Base-by-base conservation (phyloP, 202 grass and related monocot species). In the Digitaria exilis region DNA sequence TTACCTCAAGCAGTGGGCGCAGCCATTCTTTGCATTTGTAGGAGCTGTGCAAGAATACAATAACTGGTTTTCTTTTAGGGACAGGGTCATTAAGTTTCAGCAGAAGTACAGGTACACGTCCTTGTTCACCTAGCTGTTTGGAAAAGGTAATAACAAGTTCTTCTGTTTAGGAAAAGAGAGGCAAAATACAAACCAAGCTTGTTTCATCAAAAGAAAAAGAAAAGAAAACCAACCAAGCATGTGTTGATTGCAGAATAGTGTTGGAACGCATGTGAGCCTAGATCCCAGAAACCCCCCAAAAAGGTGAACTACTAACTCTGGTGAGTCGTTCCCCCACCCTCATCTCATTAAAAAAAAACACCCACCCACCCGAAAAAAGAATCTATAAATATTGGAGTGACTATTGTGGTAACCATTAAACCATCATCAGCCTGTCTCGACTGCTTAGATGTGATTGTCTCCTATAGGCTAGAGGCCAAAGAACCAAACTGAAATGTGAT, bases 21-120 rank as follows among this genome's bases (percentile, higher is more conserved):
- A 94, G 30, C 95, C 95, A 97, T 84, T 97, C 95, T 75, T 97
- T 97, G 84, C 95, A 94, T 80, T 94, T 88, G 85, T 95, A 97
- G 22, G 95, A 94, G 88, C 92, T 95, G 86, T 94, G 95, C 62
- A 97, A 76, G 64, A 97, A 69, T 63, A 97, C 95, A 74, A 93
- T 82, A 65, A 76, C 87, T 80, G 95, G 95, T 32, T 84, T 97
- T 76, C 76, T 91, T 86, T 75, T 80, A 86, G 82, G 79, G 54
- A 46, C 9, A 58, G 63, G 55, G 37, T 95, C 90, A 44, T 91
- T 75, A 75, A 89, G 74, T 57, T 80, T 97, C 12, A 97, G 67
- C 54, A 97, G 79, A 76, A 97, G 76, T 73, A 94, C 86, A 65
- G 95, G 95, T 22, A 97, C 56, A 76, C 86, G 86, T 8, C 95